Percentiles rank a stretch among this genome's conserved stretches.
Evolutionary conservation across 225 moss, liverwort and hornwort species (phyloP).

Genomic region (Physcomitrium patens): DNA sequence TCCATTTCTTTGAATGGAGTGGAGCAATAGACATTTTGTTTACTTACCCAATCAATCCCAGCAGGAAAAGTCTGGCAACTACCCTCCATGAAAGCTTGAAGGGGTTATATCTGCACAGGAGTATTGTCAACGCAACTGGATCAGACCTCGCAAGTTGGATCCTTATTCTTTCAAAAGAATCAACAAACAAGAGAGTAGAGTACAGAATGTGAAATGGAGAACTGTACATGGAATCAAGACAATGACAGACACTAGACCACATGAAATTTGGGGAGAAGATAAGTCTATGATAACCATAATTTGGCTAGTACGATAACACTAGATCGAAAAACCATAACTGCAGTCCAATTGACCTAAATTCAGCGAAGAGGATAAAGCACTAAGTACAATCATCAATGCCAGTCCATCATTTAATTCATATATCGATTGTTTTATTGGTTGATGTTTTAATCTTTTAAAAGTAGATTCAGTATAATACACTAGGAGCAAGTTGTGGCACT

Average conservation of each 20-base stretch:
- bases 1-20: not conserved
- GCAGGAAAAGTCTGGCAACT: conserved; percentile 53
- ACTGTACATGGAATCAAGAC: not conserved
- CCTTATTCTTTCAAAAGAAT: not conserved
- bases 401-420: not conserved
- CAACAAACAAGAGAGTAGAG: not conserved
- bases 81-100: conserved; percentile 58
- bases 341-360: conserved; percentile 4
- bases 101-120: conserved; percentile 57
- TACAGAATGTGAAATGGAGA: conserved; percentile 4
- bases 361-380: not conserved
- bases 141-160: conserved; percentile 20
- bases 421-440: too few species aligned
- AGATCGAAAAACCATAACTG: not conserved
- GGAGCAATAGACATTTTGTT: not conserved
- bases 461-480: not conserved
- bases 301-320: not conserved
- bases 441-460: not conserved
- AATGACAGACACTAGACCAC: not conserved
- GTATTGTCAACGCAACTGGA: not conserved
- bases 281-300: not conserved
- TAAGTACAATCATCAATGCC: not conserved
- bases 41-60: conserved; percentile 79
- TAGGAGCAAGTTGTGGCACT: not conserved
- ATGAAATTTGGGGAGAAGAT: conserved; percentile 2